A percentile compares a stretch with the other conserved stretches of the same genome.
phyloP scores from a whole-genome alignment of 2,329 filamentous ascomycete species.

The Claviceps humidiphila region DNA sequence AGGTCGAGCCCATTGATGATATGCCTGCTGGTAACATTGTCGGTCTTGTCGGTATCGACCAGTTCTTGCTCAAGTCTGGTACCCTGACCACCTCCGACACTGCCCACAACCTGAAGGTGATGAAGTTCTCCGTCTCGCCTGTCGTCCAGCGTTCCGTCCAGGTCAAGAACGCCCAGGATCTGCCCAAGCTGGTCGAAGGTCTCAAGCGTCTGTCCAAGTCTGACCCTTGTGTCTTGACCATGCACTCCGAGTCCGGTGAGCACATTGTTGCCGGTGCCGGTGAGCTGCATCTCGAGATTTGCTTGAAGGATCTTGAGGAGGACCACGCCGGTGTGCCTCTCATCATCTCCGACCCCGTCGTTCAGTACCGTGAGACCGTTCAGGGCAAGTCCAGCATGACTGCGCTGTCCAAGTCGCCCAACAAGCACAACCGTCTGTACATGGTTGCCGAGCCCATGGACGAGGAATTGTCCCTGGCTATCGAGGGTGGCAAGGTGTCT shows the following conservation, averaged over 20 bases:
- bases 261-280: slow-evolving; percentile 98
- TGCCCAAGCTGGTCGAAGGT: slow-evolving; percentile 99
- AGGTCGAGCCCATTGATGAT: slow-evolving; percentile 97
- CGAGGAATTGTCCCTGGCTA: slow-evolving; percentile 83
- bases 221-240: slow-evolving; percentile 91
- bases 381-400: slow-evolving; percentile 75
- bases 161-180: slow-evolving; percentile 99
- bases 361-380: slow-evolving; percentile 97
- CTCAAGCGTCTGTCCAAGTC: slow-evolving; percentile 99
- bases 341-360: slow-evolving; percentile 94
- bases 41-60: slow-evolving; percentile 97
- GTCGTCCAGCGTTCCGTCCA: slow-evolving; percentile 97
- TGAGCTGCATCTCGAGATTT: slow-evolving; percentile 99
- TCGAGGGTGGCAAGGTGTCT: slow-evolving; percentile 82
- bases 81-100: slow-evolving; percentile 95
- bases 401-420: slow-evolving; percentile 97
- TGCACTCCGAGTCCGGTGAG: slow-evolving; percentile 85
- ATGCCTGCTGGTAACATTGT: slow-evolving; percentile 99
- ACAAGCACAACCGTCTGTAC: slow-evolving; percentile 99
- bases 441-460: slow-evolving; percentile 80
- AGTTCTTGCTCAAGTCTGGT: slow-evolving; percentile 99
- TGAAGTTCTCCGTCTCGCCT: slow-evolving; percentile 99
- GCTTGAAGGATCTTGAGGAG: slow-evolving; percentile 98
- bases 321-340: slow-evolving; percentile 98
- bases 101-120: slow-evolving; percentile 99